Evolutionary conservation across 129 eudicot species (phyloP).

Genomic region (Flaveria bidentis): DNA sequence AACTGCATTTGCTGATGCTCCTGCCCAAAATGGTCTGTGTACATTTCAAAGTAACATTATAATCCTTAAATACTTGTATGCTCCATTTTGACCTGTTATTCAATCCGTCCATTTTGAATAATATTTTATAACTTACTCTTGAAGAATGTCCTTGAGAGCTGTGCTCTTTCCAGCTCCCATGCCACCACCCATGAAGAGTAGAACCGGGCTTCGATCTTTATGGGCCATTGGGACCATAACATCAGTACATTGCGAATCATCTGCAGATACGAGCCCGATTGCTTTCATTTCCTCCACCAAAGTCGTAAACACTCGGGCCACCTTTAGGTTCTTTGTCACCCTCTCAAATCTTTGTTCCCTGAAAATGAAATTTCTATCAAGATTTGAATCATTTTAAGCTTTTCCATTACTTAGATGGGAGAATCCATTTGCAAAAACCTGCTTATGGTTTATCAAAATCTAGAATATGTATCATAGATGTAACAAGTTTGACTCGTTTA

Average conservation of each 20-base stretch:
- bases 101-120: not conserved
- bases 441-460: not conserved
- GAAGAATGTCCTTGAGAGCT: constrained; percentile 87
- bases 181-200: constrained; percentile 99
- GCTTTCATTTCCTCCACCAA: constrained; percentile 98
- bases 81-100: not conserved
- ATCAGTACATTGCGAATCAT: constrained; percentile 85
- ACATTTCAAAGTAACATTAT: constrained; percentile 14
- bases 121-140: constrained; percentile 63
- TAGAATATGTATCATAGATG: not conserved
- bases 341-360: constrained; percentile 95
- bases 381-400: not conserved
- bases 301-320: constrained; percentile 87
- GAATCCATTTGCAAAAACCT: not conserved
- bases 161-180: constrained; percentile 99
- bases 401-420: not conserved
- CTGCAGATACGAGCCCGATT: constrained; percentile 66
- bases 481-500: not conserved
- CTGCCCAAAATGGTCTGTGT: constrained; percentile 95
- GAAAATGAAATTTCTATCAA: not conserved
- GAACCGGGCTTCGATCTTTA: constrained; percentile 93
- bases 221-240: constrained; percentile 99
- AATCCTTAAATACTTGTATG: not conserved
- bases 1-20: constrained; percentile 88
- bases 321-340: constrained; percentile 92